A percentile compares a stretch with the other conserved stretches of the same genome.
Conservation (phyloP, 2,329 filamentous ascomycete species). For the Epichloe sylvatica region DNA sequence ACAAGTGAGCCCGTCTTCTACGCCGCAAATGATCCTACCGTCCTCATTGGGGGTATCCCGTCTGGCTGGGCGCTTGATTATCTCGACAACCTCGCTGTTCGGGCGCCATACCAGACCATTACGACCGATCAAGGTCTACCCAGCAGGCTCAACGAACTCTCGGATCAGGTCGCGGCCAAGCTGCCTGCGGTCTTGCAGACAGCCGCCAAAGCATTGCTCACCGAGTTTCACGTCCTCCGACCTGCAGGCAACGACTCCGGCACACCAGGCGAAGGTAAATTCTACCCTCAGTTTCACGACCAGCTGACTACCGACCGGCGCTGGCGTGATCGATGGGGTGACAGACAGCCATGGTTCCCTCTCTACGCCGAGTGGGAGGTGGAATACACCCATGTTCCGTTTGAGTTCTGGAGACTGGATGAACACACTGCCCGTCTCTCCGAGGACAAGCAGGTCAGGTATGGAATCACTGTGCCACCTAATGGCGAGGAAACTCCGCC, state of each 20-base stretch:
- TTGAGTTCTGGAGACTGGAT: constrained; percentile 18
- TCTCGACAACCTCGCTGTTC: constrained; percentile 9
- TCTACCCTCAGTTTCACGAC: constrained; percentile 2
- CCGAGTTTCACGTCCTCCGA: too few species aligned
- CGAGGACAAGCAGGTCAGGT: too few species aligned
- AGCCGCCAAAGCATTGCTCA: too few species aligned
- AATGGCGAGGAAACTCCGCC: too few species aligned
- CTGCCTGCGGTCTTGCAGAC: too few species aligned
- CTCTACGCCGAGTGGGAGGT: constrained; percentile 31
- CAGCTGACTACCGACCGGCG: neutral
- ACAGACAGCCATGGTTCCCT: constrained; percentile 25
- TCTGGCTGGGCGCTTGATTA: constrained; percentile 27
- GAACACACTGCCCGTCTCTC: constrained; percentile 1
- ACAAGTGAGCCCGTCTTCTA: constrained; percentile 15
- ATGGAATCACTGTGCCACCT: too few species aligned
- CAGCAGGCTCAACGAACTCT: too few species aligned
- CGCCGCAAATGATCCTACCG: constrained; percentile 22
- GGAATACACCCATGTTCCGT: constrained; percentile 26
- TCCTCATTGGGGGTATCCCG: constrained; percentile 22
- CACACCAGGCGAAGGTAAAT: too few species aligned
- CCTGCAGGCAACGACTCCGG: too few species aligned
- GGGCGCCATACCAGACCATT: neutral
- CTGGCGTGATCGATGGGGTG: constrained; percentile 19
- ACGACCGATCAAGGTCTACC: too few species aligned
- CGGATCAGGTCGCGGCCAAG: too few species aligned